phyloP scores from a whole-genome alignment of 495 filamentous ascomycete genomes.

The Penicillium mononematosum region DNA sequence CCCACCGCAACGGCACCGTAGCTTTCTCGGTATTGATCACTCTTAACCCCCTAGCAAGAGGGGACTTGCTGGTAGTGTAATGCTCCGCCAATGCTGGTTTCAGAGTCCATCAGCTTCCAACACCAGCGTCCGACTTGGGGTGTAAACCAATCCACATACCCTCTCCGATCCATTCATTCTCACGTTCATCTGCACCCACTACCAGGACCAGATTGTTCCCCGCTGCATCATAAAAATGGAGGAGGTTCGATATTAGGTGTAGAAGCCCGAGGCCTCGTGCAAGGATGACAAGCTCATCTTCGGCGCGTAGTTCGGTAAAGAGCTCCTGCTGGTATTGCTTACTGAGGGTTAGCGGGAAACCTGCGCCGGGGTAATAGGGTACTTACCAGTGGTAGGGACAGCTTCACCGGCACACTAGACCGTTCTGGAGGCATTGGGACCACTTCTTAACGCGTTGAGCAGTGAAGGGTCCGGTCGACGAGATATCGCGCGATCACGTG shows the following conservation, averaged over 20 bases:
- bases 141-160: conserved; percentile 34
- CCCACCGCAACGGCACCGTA: conserved; percentile 68
- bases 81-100: conserved; percentile 79
- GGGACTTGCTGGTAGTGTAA: conserved; percentile 75
- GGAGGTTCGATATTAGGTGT: conserved; percentile 84
- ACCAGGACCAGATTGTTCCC: conserved; percentile 89
- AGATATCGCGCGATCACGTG: conserved; percentile 37
- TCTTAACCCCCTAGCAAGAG: conserved; percentile 78
- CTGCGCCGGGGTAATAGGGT: conserved; percentile 17
- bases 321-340: conserved; percentile 86
- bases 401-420: conserved; percentile 71
- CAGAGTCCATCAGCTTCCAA: conserved; percentile 8
- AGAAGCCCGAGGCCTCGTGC: conserved; percentile 90
- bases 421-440: conserved; percentile 57
- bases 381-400: conserved; percentile 85
- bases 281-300: conserved; percentile 91
- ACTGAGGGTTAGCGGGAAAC: conserved; percentile 17
- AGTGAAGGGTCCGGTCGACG: background rate
- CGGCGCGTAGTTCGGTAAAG: conserved; percentile 81
- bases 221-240: conserved; percentile 94
- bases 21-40: conserved; percentile 94
- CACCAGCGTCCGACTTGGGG: background rate
- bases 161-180: conserved; percentile 93
- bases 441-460: conserved; percentile 32
- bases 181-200: conserved; percentile 86